These are phyloP conservation scores for Phaeosphaeria sp. DNA, from an alignment of 2,329 filamentous ascomycete species.

Conservation along the genomic window DNA sequence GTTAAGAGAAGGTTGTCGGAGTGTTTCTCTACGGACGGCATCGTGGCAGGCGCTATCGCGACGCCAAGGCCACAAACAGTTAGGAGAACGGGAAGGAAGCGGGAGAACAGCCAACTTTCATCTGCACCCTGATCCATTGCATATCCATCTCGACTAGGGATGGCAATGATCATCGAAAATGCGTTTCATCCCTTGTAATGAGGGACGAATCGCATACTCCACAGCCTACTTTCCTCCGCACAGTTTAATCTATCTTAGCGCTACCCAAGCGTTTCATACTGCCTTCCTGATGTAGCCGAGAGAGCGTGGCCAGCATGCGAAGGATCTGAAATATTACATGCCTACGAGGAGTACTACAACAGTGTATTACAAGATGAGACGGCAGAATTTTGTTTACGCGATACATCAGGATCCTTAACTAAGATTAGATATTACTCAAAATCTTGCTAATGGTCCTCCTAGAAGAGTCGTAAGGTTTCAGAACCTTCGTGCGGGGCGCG, in stretches of 20 bases:
- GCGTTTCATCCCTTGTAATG: constrained; percentile 15
- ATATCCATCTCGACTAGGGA: background rate
- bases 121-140: constrained; percentile 1
- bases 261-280: constrained; percentile 20
- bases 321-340: background rate
- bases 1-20: constrained; percentile 26
- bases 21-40: constrained; percentile 2
- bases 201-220: constrained; percentile 11
- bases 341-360: too few species aligned
- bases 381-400: too few species aligned
- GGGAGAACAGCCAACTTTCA: constrained; percentile 7
- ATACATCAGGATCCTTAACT: too few species aligned
- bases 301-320: background rate
- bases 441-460: too few species aligned
- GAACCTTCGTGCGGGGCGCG: too few species aligned
- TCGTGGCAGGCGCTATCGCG: constrained; percentile 7
- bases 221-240: constrained; percentile 10
- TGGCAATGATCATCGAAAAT: background rate
- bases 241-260: constrained; percentile 23
- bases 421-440: too few species aligned
- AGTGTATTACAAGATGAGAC: too few species aligned
- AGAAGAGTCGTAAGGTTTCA: too few species aligned
- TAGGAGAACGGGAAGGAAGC: constrained; percentile 8
- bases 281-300: constrained; percentile 14
- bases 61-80: constrained; percentile 6